Evolutionary conservation across 495 filamentous ascomycete species (phyloP), one percentile per base, ranked within the genome.

Genomic region (Hyaloscypha bicolor): DNA sequence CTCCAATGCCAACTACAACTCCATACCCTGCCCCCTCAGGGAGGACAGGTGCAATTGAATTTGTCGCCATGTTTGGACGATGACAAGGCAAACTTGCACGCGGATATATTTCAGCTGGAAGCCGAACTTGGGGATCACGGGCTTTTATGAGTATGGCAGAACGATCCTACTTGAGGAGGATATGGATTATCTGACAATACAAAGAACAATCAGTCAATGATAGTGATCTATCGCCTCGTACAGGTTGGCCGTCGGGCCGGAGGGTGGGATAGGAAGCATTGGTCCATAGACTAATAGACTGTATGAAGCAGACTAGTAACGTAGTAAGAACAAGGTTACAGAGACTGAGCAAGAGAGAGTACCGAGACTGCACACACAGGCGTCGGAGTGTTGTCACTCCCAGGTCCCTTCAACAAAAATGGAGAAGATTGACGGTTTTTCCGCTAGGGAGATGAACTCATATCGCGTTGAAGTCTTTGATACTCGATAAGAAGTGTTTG

Each of bases 1-100:
- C 78, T 9, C 82, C 82, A 51, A 84, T 81, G 52, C 82, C 82
- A 37, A 83, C 79, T 16, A 84, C 80, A 61, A 84, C 79, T 58
- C 81, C 82, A 63, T 83, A 84, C 25, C 80, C 80, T 11, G 74
- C 80, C 14, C 76, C 77, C 22, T 62, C 48, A 52, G 48, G 31
- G 9, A 72, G 57, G 19, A 68, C 66, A 3, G 19, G 56, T 48
- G 42, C 42, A 19, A 48, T 48, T 19, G 16, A 11, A 19, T 19
- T 48, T 19, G 42, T 11, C 11, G 42, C 9, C 42, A 48, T 48
- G 9, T 19, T 19, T 48, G 42, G 16, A 19, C 35, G 42, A 48
- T 48, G 42, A 48, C 42, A 48, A 4, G 42, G 9, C 42, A 11
- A 12, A 37, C 35, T 6, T 16, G 11, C 1, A 19, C 4, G 42